phyloP scores from a whole-genome alignment of 2,329 filamentous ascomycete genomes.

The Phaeoacremonium minimum region DNA sequence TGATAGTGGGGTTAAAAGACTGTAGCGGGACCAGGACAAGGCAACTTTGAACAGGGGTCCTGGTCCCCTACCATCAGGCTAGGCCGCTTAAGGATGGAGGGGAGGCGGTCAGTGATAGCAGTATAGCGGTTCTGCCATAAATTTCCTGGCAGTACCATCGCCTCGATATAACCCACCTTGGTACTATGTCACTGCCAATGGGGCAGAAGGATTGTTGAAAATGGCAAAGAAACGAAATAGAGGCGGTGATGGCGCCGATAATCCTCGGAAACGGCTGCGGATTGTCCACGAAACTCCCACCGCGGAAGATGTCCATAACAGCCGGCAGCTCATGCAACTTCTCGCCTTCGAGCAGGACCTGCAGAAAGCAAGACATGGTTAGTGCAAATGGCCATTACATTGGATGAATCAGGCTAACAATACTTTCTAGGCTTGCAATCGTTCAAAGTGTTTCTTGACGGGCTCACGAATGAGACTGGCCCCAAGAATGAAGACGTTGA shows the following conservation, averaged over 20 bases:
- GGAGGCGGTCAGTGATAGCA: not conserved
- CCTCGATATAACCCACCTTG: too few relatives aligned
- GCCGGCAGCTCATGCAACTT: conserved; percentile 63
- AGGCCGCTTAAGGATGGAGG: not conserved
- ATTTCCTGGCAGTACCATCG: not conserved
- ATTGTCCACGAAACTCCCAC: conserved; percentile 52
- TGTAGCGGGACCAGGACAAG: too few relatives aligned
- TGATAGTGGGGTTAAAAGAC: too few relatives aligned
- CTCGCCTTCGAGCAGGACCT: conserved; percentile 69
- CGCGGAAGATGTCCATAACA: conserved; percentile 57
- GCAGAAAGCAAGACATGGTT: conserved; percentile 62
- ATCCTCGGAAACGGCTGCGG: conserved; percentile 49
- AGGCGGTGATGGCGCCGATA: conserved; percentile 28
- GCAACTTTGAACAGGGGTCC: too few relatives aligned
- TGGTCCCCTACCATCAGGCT: not conserved
- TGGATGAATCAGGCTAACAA: conserved; percentile 11
- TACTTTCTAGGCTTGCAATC: conserved; percentile 54
- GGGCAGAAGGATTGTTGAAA: too few relatives aligned
- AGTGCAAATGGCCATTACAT: not conserved
- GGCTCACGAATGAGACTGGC: conserved; percentile 49
- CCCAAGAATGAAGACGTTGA: conserved; percentile 42
- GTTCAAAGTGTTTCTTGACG: conserved; percentile 68
- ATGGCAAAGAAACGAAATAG: conserved; percentile 1
- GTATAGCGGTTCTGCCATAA: not conserved
- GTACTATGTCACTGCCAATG: too few relatives aligned